phyloP scores from a whole-genome alignment of 129 eudicot genomes.

The Saposhnikovia divaricata region DNA sequence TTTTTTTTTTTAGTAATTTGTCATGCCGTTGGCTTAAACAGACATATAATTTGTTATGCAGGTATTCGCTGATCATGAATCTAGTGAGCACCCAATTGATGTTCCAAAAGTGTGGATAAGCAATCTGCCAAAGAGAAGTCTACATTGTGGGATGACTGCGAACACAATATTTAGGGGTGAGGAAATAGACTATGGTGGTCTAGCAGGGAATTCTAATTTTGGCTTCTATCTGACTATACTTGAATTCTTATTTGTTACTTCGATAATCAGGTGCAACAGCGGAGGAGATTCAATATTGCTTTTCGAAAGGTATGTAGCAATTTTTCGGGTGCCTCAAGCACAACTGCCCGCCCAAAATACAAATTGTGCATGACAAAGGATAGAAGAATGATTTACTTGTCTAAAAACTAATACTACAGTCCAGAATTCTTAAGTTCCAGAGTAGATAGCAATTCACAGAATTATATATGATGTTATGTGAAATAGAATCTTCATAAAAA shows the following conservation, averaged over 20 bases:
- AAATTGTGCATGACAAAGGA: no score
- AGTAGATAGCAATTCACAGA: neutral
- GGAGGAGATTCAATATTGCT: conserved; percentile 16
- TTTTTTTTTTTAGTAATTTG: neutral
- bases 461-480: neutral
- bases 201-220: neutral
- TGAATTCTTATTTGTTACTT: neutral
- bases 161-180: conserved; percentile 23
- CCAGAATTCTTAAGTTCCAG: neutral
- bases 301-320: conserved; percentile 21
- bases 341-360: neutral
- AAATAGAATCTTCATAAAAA: no score
- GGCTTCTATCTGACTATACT: neutral
- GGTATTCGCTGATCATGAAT: conserved; percentile 74
- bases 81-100: conserved; percentile 35
- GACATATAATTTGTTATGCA: conserved; percentile 25
- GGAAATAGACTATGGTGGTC: neutral
- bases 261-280: conserved; percentile 16
- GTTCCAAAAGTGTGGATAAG: conserved; percentile 40
- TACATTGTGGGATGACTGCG: conserved; percentile 42
- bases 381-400: no score
- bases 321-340: neutral
- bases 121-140: conserved; percentile 27
- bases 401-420: no score
- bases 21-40: neutral